A percentile compares a stretch with the other conserved stretches of the same genome.
phyloP scores from a whole-genome alignment of 106 monocot genomes.

The Apostasia ramifera region DNA sequence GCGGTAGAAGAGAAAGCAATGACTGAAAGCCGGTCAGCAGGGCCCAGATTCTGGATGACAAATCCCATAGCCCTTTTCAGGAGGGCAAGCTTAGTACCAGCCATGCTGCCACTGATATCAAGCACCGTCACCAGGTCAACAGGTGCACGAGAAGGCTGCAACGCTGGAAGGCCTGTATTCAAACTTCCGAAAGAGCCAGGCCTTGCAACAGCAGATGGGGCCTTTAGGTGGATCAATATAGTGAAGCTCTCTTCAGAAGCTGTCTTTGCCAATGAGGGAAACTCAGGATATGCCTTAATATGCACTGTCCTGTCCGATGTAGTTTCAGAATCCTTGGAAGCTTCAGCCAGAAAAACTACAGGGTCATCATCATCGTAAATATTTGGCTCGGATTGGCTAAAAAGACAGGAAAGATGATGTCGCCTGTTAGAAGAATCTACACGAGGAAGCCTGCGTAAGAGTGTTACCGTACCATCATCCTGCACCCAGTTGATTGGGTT shows the following conservation, averaged over 20 bases:
- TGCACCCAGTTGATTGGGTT: constrained; percentile 52
- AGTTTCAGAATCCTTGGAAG: constrained; percentile 6
- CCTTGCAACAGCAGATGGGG: constrained; percentile 30
- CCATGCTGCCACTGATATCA: constrained; percentile 95
- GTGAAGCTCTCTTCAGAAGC: constrained; percentile 37
- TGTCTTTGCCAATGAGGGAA: constrained; percentile 39
- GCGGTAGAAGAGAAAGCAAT: constrained; percentile 84
- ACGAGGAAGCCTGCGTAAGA: constrained; percentile 44
- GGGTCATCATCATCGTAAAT: constrained; percentile 77
- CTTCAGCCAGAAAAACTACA: constrained; percentile 17
- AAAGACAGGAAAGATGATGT: constrained; percentile 14
- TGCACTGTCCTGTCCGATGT: constrained; percentile 26
- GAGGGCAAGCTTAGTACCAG: constrained; percentile 85
- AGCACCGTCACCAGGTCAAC: constrained; percentile 82
- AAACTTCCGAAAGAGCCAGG: neutral
- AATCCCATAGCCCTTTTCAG: constrained; percentile 87
- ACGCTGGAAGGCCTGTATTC: neutral
- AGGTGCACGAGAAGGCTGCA: constrained; percentile 44
- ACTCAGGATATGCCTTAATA: constrained; percentile 54
- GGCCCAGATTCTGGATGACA: constrained; percentile 80
- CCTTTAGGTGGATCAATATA: constrained; percentile 70
- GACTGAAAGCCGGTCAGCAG: constrained; percentile 73
- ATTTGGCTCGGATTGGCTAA: constrained; percentile 31
- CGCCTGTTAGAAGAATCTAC: constrained; percentile 27
- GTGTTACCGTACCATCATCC: constrained; percentile 38